Conservation (phyloP, 495 filamentous ascomycete species). For the Daldinia decipiens region DNA sequence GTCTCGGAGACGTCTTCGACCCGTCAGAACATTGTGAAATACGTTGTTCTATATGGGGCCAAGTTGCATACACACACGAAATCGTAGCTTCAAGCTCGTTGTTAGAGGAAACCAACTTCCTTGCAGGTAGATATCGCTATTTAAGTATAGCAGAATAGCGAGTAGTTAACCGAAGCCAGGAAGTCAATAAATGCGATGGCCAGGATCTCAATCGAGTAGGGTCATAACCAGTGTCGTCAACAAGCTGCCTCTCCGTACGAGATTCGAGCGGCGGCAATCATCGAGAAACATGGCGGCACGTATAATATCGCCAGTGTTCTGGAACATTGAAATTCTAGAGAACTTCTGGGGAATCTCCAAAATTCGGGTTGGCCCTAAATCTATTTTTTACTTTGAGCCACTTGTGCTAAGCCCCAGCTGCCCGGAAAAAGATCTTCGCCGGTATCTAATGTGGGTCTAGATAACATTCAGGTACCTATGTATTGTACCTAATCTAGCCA, state of each 20-base stretch:
- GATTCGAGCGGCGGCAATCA: too few species aligned
- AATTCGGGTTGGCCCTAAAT: conserved; percentile 10
- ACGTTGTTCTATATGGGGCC: not conserved
- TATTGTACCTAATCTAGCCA: too few species aligned
- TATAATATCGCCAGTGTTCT: not conserved
- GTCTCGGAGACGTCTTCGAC: not conserved
- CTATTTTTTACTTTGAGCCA: not conserved
- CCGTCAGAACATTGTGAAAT: not conserved
- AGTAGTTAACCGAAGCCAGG: not conserved
- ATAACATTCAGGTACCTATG: too few species aligned
- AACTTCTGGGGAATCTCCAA: conserved; percentile 7
- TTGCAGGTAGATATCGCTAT: not conserved
- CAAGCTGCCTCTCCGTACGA: too few species aligned
- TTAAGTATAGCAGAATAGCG: not conserved
- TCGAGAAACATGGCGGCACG: too few species aligned
- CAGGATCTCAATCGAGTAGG: not conserved
- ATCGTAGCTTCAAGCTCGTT: not conserved
- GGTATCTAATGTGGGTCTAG: not conserved
- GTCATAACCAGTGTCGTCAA: too few species aligned
- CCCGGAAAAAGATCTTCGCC: conserved; percentile 8
- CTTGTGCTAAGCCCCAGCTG: conserved; percentile 8
- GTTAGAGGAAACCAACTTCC: not conserved
- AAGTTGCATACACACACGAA: conserved; percentile 1
- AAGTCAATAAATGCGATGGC: not conserved
- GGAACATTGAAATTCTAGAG: conserved; percentile 20